Evolutionary conservation across 208 protist species (phyloP), one percentile per base, ranked within the genome.

Genomic region (Trypanosoma caninum): DNA sequence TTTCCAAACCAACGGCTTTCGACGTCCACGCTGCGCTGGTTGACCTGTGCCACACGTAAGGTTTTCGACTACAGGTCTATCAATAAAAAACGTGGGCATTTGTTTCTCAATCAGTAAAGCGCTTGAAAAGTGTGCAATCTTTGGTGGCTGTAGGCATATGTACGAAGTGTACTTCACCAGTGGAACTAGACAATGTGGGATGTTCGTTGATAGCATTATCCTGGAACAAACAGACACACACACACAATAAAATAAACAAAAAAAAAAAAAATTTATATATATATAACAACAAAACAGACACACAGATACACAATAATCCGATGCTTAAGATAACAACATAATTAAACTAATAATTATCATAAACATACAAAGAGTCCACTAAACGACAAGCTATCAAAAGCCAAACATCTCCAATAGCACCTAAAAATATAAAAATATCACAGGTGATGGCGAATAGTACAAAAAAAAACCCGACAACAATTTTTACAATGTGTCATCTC

Each of bases 1-100:
- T 78, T 87, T 91, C 88, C 88, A 94, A 41, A 91, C 85, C 9
- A 91, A 70, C 25, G 84, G 82, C 67, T 90, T 89, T 48, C 88
- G 65, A 42, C 72, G 77, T 0, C 88, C 88, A 30, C 88, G 79
- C 69, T 94, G 88, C 0, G 84, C 84, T 1, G 88, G 88, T 60
- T 91, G 79, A 3, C 88, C 88, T 33, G 88, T 92, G 45, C 84
- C 88, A 47, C 82, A 94, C 34, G 65, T 58, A 2, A 89, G 30
- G 22, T 72, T 59, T 40, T 82, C 67, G 45, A 83, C 51, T 41
- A 60, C 30, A 46, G 88, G 78, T 1, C 72, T 59, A 52, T 87
- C 72, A 14, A 94, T 64, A 37, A 91, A 75, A n/a, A 63, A 72
- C 8, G 82, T 90, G 0, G 88, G 88, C 83, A 91, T 87, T 23